Evolutionary conservation across 768 basidiomycete genomes (phyloP), one percentile per base, ranked within the genome.

Genomic region (Kwoniella heveanensis): DNA sequence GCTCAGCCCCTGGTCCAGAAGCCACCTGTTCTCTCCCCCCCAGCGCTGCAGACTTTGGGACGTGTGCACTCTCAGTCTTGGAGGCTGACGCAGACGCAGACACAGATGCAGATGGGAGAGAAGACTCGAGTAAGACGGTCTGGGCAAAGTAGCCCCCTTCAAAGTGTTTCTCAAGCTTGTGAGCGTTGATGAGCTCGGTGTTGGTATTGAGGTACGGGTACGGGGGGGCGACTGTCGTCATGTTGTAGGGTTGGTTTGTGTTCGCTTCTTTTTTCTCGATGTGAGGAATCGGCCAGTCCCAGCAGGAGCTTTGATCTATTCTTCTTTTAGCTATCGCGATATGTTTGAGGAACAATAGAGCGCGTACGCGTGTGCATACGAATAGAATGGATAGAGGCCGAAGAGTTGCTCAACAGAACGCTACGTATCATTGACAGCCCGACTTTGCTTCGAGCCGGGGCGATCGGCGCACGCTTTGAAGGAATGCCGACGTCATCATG

Each of bases 131-230:
- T 2, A 52, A 30, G 5, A 66, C 67, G 15, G 76, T 77, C 56
- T 77, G 65, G n/a, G 61, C 48, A 55, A 73, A 74, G 55, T 61
- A 72, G n/a, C 76, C 76, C 2, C 76, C 76, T 64, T 77, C 76
- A 47, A 71, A 70, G 53, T 73, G 73, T n/a, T 62, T 60, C 15
- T 56, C 51, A 6, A 77, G 68, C 19, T 58, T 37, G 52, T 72
- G 63, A 10, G 52, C 39, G n/a, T 36, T 88, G 52, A 72, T 73
- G 19, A 75, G 62, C 13, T 73, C 61, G 13, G 64, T 21, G 50
- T 74, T 73, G 53, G 69, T 48, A 25, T 65, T 44, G 19, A 69
- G 69, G 62, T 71, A 71, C 21, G 72, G 54, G 53, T 73, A 76
- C 3, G 70, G 66, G 2, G 51, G 32, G 22, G 32, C n/a, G 36